These are phyloP conservation scores for Pholiota molesta DNA, from an alignment of 768 basidiomycete species.

Conservation along the genomic window DNA sequence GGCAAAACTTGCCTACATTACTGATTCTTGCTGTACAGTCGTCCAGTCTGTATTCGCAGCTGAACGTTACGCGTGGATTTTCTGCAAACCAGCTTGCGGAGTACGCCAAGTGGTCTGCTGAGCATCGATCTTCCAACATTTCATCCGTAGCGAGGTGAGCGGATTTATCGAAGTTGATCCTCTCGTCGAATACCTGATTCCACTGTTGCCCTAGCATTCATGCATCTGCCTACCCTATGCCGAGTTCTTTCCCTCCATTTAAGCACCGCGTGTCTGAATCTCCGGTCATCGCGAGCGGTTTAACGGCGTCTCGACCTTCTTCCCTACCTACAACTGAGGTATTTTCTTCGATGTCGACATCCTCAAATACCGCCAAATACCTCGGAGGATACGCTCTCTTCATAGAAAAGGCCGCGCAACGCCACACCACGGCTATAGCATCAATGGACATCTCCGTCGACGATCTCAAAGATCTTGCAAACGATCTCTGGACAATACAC, in stretches of 20 bases:
- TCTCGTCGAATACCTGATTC: background rate
- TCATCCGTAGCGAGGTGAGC: conserved; percentile 41
- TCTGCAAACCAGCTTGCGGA: conserved; percentile 33
- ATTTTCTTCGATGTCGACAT: conserved; percentile 51
- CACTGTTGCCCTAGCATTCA: conserved; percentile 40
- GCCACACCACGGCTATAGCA: conserved; percentile 35
- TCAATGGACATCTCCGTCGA: conserved; percentile 33
- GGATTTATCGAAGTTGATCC: conserved; percentile 7
- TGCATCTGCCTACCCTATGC: conserved; percentile 56
- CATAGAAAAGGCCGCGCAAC: conserved; percentile 45
- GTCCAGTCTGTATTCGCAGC: conserved; percentile 37
- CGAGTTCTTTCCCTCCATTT: conserved; percentile 59
- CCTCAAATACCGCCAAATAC: conserved; percentile 39
- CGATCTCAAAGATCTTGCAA: conserved; percentile 57
- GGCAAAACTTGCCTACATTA: background rate
- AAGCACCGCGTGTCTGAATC: conserved; percentile 3
- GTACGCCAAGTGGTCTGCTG: conserved; percentile 43
- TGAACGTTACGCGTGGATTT: conserved; percentile 67
- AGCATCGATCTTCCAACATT: conserved; percentile 25
- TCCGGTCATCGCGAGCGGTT: conserved; percentile 2
- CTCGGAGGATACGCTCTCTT: conserved; percentile 57
- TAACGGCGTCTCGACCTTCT: background rate
- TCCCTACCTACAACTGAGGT: conserved; percentile 7
- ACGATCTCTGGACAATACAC: conserved; percentile 62
- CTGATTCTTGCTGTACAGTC: conserved; percentile 11